Conservation (phyloP, 495 filamentous ascomycete species). For the Daldinia loculata region DNA sequence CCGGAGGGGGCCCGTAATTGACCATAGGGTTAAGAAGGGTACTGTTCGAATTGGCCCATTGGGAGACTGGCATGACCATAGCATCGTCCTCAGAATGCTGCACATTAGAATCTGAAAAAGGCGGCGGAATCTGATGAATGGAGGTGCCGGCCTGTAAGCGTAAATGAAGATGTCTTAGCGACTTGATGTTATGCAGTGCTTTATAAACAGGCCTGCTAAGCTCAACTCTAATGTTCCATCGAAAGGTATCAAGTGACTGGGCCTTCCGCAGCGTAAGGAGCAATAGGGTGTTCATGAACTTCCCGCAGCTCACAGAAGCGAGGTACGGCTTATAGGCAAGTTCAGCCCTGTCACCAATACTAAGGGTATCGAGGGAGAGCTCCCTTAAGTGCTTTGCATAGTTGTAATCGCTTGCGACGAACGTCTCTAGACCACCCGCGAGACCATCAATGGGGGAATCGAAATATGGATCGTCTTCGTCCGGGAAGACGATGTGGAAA, state of each 20-base stretch:
- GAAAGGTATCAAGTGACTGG: constrained; percentile 63
- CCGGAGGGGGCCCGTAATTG: constrained; percentile 17
- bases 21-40: neutral
- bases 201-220: constrained; percentile 66
- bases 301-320: constrained; percentile 61
- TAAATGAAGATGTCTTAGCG: constrained; percentile 66
- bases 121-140: constrained; percentile 55
- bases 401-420: constrained; percentile 67
- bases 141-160: constrained; percentile 62
- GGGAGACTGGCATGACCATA: constrained; percentile 26
- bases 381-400: constrained; percentile 65
- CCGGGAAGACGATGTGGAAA: constrained; percentile 64
- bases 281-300: constrained; percentile 68
- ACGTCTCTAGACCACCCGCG: constrained; percentile 65
- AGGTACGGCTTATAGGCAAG: constrained; percentile 57
- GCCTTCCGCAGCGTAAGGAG: constrained; percentile 64
- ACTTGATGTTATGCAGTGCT: constrained; percentile 59
- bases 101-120: constrained; percentile 45
- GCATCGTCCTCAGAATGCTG: constrained; percentile 13
- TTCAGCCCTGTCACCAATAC: constrained; percentile 56
- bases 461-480: constrained; percentile 59
- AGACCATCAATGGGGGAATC: constrained; percentile 61
- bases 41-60: constrained; percentile 29
- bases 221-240: constrained; percentile 70
- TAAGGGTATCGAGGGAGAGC: constrained; percentile 59